phyloP scores from a whole-genome alignment of 768 basidiomycete genomes.

The Hericium alpestre region DNA sequence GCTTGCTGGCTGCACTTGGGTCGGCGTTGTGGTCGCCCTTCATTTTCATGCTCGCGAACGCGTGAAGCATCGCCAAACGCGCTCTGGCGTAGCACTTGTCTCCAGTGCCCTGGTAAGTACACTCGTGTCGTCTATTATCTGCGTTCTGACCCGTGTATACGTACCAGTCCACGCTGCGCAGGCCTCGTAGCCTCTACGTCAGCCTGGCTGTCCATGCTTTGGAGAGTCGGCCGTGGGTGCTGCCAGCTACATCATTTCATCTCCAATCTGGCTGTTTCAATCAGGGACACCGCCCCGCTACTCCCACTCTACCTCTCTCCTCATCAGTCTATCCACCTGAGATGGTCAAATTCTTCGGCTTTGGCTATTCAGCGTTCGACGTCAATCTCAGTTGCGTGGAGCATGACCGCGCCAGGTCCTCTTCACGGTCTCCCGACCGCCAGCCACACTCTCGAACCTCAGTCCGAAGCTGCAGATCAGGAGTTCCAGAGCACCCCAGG shows the following conservation, averaged over 20 bases:
- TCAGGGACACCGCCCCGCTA: slow-evolving; percentile 15
- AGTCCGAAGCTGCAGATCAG: background rate
- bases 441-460: no score
- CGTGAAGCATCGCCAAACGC: no score
- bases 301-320: slow-evolving; percentile 5
- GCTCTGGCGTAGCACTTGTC: no score
- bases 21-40: background rate
- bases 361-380: background rate
- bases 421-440: background rate
- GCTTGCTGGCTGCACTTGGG: no score
- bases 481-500: background rate
- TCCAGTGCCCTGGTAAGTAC: no score
- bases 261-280: slow-evolving; percentile 14
- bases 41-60: background rate
- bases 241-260: slow-evolving; percentile 35
- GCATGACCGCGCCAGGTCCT: background rate
- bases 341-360: slow-evolving; percentile 15
- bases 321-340: slow-evolving; percentile 1
- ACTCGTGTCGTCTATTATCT: background rate
- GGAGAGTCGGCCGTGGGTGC: slow-evolving; percentile 45
- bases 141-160: slow-evolving; percentile 1
- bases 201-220: slow-evolving; percentile 64
- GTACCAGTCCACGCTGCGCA: slow-evolving; percentile 26
- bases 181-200: slow-evolving; percentile 21
- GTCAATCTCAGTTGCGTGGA: background rate